Evolutionary conservation across 305 asterid genomes (phyloP), one percentile per base, ranked within the genome.

Genomic region (Fraxinus latifolia): DNA sequence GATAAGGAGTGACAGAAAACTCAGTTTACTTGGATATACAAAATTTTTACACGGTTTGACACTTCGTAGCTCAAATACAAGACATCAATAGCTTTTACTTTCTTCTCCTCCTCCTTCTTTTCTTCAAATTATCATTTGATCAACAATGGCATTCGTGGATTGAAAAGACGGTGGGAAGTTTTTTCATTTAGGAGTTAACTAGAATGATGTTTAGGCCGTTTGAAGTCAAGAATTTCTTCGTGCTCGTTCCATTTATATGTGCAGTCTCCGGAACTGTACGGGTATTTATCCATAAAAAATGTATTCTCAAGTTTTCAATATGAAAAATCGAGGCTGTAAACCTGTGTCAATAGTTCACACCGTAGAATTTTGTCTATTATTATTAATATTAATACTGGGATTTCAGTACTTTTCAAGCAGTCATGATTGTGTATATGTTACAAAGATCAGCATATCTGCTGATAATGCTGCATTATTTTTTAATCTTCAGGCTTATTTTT

Each of bases 31-130:
- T 77, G 98, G 98, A 33, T 95, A 89, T 80, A 91, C 97, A 67
- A 95, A 93, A 90, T 92, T 93, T 87, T 93, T 95, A 91, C 98
- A 95, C 79, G 98, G 98, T 72, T 92, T 93, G 84, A 93, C 98
- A 1, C 87, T 91, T 80, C 98, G 97, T 4, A 88, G 91, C 87
- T 89, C 98, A 33, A 92, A 90, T 78, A 87, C 83, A 76, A 91
- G 97, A 88, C 94, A 90, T 53, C 92, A 88, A 77, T 93, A 91
- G 87, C 36, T 29, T 79, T 29, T 21, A n/a, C 36, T 44, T 17
- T 74, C 12, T 33, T 29, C 7, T 36, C 29, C 3, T 50, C 4
- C 42, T 17, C 68, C 53, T 36, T 71, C 62, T 50, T 53, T 73
- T 58, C 42, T 44, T 53, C 21, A 50, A 79, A 32, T 55, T 81